phyloP scores from a whole-genome alignment of 495 filamentous ascomycete genomes.

The Cryomyces minteri region DNA sequence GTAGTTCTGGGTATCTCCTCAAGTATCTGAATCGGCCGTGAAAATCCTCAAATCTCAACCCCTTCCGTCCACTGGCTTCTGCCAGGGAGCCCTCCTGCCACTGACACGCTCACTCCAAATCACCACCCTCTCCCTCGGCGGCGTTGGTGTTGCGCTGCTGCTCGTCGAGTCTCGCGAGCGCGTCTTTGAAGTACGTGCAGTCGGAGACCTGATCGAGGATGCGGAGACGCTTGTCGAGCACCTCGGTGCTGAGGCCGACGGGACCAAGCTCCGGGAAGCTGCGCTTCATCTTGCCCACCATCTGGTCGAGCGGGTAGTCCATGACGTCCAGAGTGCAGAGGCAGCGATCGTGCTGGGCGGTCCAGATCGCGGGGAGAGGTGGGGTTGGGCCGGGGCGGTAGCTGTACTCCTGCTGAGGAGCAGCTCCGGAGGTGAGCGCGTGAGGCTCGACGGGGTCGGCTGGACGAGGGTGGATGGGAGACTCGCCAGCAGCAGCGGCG shows the following conservation, averaged over 20 bases:
- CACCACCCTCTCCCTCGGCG: not conserved
- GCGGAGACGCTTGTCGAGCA: conserved; percentile 8
- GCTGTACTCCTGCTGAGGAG: not conserved
- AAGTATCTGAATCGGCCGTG: too few relatives aligned
- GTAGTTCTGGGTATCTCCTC: too few relatives aligned
- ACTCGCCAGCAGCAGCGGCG: too few relatives aligned
- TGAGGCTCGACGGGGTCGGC: not conserved
- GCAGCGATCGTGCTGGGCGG: conserved; percentile 4
- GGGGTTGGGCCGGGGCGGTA: not conserved
- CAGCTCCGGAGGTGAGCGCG: not conserved
- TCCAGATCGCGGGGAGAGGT: conserved; percentile 5
- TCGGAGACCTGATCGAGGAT: conserved; percentile 9
- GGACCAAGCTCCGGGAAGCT: conserved; percentile 3
- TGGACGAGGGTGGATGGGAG: not conserved
- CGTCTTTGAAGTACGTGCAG: conserved; percentile 7
- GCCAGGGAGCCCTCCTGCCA: not conserved
- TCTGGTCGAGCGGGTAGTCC: conserved; percentile 1
- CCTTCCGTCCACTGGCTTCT: not conserved
- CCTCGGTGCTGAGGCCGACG: conserved; percentile 2
- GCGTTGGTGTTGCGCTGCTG: too few relatives aligned
- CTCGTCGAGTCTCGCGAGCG: not conserved
- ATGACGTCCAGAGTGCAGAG: conserved; percentile 8
- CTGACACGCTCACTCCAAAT: not conserved
- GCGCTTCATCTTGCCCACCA: conserved; percentile 3
- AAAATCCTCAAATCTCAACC: too few relatives aligned